Percentiles rank a stretch among this genome's conserved stretches.
Conservation (phyloP, 495 filamentous ascomycete genomes). For the Darksidea phi region DNA sequence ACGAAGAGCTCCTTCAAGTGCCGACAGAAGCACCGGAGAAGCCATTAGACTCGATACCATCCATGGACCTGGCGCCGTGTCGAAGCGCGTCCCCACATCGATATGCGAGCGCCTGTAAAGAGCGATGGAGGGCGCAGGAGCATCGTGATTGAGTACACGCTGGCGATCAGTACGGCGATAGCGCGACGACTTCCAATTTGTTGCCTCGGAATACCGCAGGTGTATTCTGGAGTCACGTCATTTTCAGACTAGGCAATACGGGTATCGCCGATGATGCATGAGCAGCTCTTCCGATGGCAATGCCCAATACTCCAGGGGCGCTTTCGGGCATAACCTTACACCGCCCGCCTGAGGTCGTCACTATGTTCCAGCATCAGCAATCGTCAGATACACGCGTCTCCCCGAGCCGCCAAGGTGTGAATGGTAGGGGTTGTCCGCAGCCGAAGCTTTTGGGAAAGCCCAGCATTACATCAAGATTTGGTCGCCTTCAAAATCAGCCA, state of each 20-base stretch:
- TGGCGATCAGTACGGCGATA: neutral
- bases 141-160: too few species aligned
- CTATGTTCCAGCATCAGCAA: neutral
- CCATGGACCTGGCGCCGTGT: conserved; percentile 21
- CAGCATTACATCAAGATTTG: conserved; percentile 4
- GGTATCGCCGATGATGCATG: neutral
- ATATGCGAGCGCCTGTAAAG: neutral
- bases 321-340: conserved; percentile 12
- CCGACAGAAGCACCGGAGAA: conserved; percentile 18
- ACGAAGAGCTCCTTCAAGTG: conserved; percentile 11
- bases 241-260: conserved; percentile 14
- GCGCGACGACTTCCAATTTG: conserved; percentile 28
- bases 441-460: neutral
- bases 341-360: conserved; percentile 6
- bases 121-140: too few species aligned
- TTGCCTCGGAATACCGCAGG: neutral
- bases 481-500: conserved; percentile 19
- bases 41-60: conserved; percentile 4
- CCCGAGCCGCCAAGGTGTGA: conserved; percentile 6
- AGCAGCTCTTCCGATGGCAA: neutral
- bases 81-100: conserved; percentile 7
- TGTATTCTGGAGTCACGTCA: conserved; percentile 1
- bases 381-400: neutral
- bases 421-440: conserved; percentile 1
- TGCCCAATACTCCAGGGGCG: neutral